Base-by-base conservation (phyloP, 768 basidiomycete species). In the Leccinum barrowsii region DNA sequence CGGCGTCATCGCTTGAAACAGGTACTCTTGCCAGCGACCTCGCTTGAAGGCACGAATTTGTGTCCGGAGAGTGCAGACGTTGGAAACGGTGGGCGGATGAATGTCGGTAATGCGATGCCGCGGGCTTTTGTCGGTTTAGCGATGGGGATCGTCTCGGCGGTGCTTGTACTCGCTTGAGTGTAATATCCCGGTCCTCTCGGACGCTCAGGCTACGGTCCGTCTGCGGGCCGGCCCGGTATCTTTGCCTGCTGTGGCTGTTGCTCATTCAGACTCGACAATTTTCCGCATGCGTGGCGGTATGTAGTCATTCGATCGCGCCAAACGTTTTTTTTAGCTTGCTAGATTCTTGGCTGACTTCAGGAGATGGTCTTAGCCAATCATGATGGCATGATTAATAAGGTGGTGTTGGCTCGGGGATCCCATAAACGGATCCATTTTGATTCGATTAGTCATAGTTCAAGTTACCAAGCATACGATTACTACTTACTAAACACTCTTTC, bases 11-110 rank as follows among this genome's bases (percentile, higher is more conserved):
- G 7, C 13, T 28, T 42, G 46, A 8, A 8, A 35, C 58, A 77
- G 70, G 73, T 79, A 7, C 68, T 78, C 52, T 65, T 77, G 64
- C 72, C 77, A 6, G 62, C 62, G 22, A 61, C 62, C 2, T 67
- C 71, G 19, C 65, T 78, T 19, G 17, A 52, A 24, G 55, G 58
- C 32, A 59, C 70, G 2, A 54, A 49, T 8, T 10, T 71, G 10
- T 71, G 70, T 52, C 63, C 63, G 3, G 60, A 62, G 24, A 66
- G 47, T 22, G 34, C 8, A 13, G 34, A 54, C 32, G 15, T 62
- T 21, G 62, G 59, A 28, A 50, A 53, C 26, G 37, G 58, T 17
- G 34, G 24, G n/a, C 50, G 21, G 8, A n/a, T n/a, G 7, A 13
- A 7, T 22, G 13, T 42, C 37, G 19, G 28, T n/a, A 19, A 15